Base-by-base conservation (phyloP, 768 basidiomycete species). In the Boletus subcaerulescens region DNA sequence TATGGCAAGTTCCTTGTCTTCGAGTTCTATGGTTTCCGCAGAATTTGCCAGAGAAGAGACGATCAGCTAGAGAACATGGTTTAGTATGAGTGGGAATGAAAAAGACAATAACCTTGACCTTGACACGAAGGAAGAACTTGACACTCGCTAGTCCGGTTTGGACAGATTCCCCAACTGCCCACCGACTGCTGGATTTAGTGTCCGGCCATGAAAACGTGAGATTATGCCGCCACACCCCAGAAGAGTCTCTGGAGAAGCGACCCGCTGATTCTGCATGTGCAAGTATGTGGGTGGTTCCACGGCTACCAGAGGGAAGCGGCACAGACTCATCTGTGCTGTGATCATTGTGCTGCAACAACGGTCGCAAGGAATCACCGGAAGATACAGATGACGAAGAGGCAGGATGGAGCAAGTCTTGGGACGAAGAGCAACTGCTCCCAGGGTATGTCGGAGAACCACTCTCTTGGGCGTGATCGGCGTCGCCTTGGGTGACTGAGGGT, bases 161-260 rank as follows among this genome's bases (percentile, higher is more conserved):
- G 60, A 90, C 80, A 26, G 87, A 86, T 74, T 91, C 89, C 12
- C 91, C 91, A 53, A 88, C 80, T 10, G 89, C 80, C 87, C 91
- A 93, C 18, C 87, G 82, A 62, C 80, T 84, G 54, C 79, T 79
- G 4, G 86, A 81, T 64, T 85, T 87, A 50, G 79, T 70, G 35
- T 81, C 78, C 14, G 89, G 87, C 86, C 89, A 89, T 60, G 86
- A 84, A 40, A 90, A 70, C 9, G 84, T 84, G 43, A 91, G 71
- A 1, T 80, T 86, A 65, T 85, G 85, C 38, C 70, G 77, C 81
- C 81, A 87, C 8, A 83, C 70, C 35, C 86, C 86, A 41, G 78
- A 71, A 1, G 76, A 64, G 62, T 87, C 83, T 51, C 74, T 77
- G 48, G 76, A 64, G 65, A 89, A 86, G 52, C 71, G 73, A 39